phyloP scores from a whole-genome alignment of 495 filamentous ascomycete species.

The Neurospora pannonica region DNA sequence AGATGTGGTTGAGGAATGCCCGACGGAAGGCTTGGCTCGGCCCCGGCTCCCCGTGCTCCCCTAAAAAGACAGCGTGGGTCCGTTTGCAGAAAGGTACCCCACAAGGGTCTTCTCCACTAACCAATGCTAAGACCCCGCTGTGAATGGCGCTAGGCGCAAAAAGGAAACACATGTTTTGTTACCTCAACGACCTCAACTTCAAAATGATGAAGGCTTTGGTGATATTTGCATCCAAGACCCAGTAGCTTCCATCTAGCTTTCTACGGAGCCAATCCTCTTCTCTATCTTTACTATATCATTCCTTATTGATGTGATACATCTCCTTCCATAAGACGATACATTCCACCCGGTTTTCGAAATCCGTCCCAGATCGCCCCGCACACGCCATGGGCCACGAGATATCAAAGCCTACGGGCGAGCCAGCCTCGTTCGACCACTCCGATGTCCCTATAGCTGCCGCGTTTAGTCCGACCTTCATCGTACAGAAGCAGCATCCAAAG shows the following conservation, averaged over 20 bases:
- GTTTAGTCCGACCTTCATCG: background rate
- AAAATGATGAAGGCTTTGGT: background rate
- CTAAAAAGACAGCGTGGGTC: background rate
- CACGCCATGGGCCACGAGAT: background rate
- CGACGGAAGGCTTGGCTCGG: background rate
- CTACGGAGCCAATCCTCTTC: background rate
- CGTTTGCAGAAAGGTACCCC: background rate
- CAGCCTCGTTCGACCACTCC: background rate
- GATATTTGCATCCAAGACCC: background rate
- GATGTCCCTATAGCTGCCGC: background rate
- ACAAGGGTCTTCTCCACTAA: background rate
- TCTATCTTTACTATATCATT: background rate
- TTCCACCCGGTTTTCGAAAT: background rate
- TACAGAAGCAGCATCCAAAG: background rate
- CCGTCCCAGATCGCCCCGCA: background rate
- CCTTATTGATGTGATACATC: background rate
- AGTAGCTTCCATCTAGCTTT: background rate
- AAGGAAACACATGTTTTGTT: background rate
- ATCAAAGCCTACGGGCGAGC: background rate
- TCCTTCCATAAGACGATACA: background rate
- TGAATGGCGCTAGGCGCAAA: background rate
- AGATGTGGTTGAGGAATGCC: background rate
- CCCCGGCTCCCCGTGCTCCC: background rate
- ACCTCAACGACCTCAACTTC: background rate
- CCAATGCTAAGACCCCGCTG: background rate